These are phyloP conservation scores for Phtheirospermum japonicum DNA, from an alignment of 257 asterid species.

Conservation along the genomic window DNA sequence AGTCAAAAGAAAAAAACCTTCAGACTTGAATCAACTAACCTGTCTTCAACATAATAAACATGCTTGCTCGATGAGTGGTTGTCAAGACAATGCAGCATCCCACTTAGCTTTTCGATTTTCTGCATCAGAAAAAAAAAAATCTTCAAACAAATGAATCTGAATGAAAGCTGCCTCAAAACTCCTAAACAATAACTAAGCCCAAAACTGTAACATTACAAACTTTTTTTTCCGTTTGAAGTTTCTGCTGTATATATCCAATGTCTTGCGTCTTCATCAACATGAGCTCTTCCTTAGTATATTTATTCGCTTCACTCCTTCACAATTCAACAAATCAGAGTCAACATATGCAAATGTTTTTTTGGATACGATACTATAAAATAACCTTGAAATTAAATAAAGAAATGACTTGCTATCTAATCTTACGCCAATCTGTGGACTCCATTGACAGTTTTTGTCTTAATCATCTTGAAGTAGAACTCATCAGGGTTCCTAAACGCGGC, in stretches of 20 bases:
- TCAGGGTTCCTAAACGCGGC: conserved; percentile 87
- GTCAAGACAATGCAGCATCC: conserved; percentile 56
- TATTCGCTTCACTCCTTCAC: conserved; percentile 71
- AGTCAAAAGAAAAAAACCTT: too few species aligned
- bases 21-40: conserved; percentile 34
- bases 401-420: conserved; percentile 41
- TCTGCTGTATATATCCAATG: conserved; percentile 72
- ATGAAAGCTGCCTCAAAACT: neutral
- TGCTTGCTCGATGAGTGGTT: conserved; percentile 50
- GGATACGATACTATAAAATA: neutral
- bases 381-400: neutral
- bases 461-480: conserved; percentile 83
- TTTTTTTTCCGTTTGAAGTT: conserved; percentile 89
- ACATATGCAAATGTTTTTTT: neutral
- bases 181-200: neutral
- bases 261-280: conserved; percentile 94
- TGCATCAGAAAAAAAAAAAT: conserved; percentile 33
- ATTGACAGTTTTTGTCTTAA: conserved; percentile 44
- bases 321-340: conserved; percentile 25
- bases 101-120: conserved; percentile 74
- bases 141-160: neutral
- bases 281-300: conserved; percentile 71
- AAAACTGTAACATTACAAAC: conserved; percentile 29
- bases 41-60: conserved; percentile 73
- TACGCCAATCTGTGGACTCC: conserved; percentile 63